These are phyloP conservation scores for Pleurotus salmoneostramineus DNA, from an alignment of 768 basidiomycete genomes.

Conservation along the genomic window DNA sequence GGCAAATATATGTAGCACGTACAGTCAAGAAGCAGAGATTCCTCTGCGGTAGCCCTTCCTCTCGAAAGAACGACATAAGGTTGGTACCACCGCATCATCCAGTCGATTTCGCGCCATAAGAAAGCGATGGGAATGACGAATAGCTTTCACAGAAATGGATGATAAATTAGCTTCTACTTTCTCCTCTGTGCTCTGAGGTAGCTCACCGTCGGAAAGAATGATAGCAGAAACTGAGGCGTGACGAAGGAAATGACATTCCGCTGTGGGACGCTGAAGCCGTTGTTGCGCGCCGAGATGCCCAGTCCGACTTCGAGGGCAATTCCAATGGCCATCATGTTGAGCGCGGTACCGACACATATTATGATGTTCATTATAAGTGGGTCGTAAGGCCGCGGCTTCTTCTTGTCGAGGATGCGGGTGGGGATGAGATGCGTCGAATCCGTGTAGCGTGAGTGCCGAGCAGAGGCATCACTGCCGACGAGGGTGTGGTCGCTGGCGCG, in stretches of 20 bases:
- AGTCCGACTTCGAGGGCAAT: slow-evolving; percentile 44
- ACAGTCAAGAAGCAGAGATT: slow-evolving; percentile 67
- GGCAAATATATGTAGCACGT: slow-evolving; percentile 15
- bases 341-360: slow-evolving; percentile 32
- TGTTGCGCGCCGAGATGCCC: slow-evolving; percentile 32
- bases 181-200: neutral
- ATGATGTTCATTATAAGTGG: slow-evolving; percentile 29
- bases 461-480: slow-evolving; percentile 11
- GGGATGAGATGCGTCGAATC: slow-evolving; percentile 49
- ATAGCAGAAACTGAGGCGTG: slow-evolving; percentile 44
- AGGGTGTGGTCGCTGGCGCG: slow-evolving; percentile 6
- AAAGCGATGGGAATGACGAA: slow-evolving; percentile 47
- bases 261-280: slow-evolving; percentile 49
- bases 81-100: slow-evolving; percentile 57
- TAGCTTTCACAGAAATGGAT: slow-evolving; percentile 47
- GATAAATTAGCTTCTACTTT: neutral
- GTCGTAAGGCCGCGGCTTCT: slow-evolving; percentile 36
- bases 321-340: slow-evolving; percentile 42
- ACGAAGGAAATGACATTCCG: slow-evolving; percentile 46
- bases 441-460: slow-evolving; percentile 20
- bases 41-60: slow-evolving; percentile 50
- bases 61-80: slow-evolving; percentile 57
- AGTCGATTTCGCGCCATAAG: slow-evolving; percentile 50
- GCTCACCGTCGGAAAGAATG: slow-evolving; percentile 40
- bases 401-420: slow-evolving; percentile 27